Evolutionary conservation across 2,329 filamentous ascomycete genomes (phyloP).

Genomic region (Trichoderma sp.): DNA sequence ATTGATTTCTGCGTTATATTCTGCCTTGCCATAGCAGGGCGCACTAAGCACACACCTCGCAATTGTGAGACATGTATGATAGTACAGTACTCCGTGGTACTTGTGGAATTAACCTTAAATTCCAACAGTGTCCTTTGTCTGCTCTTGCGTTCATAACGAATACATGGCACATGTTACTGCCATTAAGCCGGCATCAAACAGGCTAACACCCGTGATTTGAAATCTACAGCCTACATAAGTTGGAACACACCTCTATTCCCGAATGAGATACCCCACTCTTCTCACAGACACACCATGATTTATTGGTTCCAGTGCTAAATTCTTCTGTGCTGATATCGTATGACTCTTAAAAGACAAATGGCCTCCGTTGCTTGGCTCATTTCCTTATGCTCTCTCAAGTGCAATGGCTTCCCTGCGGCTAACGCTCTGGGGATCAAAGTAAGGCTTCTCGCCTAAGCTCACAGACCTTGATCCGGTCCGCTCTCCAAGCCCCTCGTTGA

Average conservation of each 20-base stretch:
- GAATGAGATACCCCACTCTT: not conserved
- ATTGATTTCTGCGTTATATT: conserved; percentile 3
- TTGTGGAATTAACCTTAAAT: conserved; percentile 7
- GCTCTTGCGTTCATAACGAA: too few relatives aligned
- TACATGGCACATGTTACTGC: too few relatives aligned
- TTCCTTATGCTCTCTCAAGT: not conserved
- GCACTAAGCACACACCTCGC: too few relatives aligned
- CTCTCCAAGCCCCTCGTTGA: conserved; percentile 35
- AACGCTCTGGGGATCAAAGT: conserved; percentile 38
- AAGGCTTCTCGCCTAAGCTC: conserved; percentile 43
- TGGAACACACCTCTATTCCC: not conserved
- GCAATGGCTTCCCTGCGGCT: conserved; percentile 39
- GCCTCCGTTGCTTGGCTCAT: not conserved
- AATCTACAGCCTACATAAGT: not conserved
- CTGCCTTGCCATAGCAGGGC: not conserved
- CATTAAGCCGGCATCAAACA: not conserved
- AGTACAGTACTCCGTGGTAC: too few relatives aligned
- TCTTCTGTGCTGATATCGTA: not conserved
- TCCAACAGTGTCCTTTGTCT: not conserved
- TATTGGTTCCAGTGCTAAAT: not conserved
- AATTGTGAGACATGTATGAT: too few relatives aligned
- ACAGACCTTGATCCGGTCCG: conserved; percentile 42
- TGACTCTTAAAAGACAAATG: not conserved
- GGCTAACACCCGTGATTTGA: not conserved
- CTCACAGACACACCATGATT: not conserved